These are phyloP conservation scores for Colletotrichum australisinense DNA, from an alignment of 2,329 filamentous ascomycete genomes.

Conservation along the genomic window DNA sequence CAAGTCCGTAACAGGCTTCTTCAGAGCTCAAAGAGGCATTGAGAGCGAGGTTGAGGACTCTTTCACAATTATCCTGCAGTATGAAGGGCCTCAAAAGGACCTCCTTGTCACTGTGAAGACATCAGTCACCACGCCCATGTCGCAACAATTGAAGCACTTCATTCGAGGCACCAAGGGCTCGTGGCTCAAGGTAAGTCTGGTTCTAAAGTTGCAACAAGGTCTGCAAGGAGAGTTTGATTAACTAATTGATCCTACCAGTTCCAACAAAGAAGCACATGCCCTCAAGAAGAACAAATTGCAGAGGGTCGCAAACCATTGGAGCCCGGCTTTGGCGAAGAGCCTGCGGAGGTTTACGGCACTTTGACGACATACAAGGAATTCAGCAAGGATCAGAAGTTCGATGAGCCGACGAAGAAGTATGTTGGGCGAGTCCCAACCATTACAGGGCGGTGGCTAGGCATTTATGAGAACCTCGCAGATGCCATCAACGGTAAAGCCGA, in stretches of 20 bases:
- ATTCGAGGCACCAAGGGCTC: slow-evolving; percentile 69
- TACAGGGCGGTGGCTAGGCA: slow-evolving; percentile 50
- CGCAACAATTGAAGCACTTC: slow-evolving; percentile 71
- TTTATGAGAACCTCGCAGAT: slow-evolving; percentile 54
- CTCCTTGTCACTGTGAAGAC: slow-evolving; percentile 70
- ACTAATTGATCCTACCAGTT: slow-evolving; percentile 17
- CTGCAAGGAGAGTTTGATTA: background rate
- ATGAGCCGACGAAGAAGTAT: slow-evolving; percentile 46
- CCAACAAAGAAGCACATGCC: slow-evolving; percentile 43
- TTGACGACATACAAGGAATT: slow-evolving; percentile 52
- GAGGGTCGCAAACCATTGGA: slow-evolving; percentile 42
- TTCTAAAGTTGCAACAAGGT: no score
- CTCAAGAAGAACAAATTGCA: slow-evolving; percentile 48
- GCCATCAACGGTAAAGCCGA: slow-evolving; percentile 52
- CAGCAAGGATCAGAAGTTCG: slow-evolving; percentile 42
- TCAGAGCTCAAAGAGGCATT: slow-evolving; percentile 62
- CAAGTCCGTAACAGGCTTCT: slow-evolving; percentile 65
- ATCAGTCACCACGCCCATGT: slow-evolving; percentile 67
- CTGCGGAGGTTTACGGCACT: slow-evolving; percentile 41
- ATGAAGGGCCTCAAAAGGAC: slow-evolving; percentile 54
- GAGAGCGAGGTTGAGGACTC: slow-evolving; percentile 57
- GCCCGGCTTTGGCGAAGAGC: slow-evolving; percentile 48
- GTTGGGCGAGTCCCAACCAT: slow-evolving; percentile 51
- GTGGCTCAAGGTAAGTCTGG: slow-evolving; percentile 49
- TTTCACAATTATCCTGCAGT: slow-evolving; percentile 70